Base-by-base conservation (phyloP, 1,284 basidiomycete genomes). In the Xerocomus subilludens region DNA sequence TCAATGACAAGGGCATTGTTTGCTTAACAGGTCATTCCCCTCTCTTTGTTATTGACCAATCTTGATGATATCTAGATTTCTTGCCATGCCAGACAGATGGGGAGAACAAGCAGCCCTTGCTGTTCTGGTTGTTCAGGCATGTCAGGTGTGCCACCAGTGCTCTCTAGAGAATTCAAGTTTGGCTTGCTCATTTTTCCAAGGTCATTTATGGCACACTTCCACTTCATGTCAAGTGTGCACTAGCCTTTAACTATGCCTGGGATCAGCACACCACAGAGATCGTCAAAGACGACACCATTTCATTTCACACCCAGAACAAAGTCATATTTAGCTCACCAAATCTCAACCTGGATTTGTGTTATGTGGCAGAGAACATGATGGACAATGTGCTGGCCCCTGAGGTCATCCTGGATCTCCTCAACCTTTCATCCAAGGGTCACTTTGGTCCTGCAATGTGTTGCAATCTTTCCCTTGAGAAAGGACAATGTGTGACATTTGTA, bases 231-330 rank as follows among this genome's bases (percentile, higher is more conserved):
- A 94, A 97, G 85, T 96, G 95, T 80, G 95, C 95, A 0, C 96
- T 96, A 0, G 96, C 96, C 0, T 98, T 98, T 90, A 93, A 98
- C 85, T 98, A 98, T 80, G 96, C 95, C 4, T 89, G 92, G 23
- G 89, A 92, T 70, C 73, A 87, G 7, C 96, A 98, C 84, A 89
- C 87, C 7, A 92, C 93, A 1, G 84, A 88, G 45, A 83, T 94
- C 74, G 77, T 90, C 51, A 79, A 84, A 20, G 91, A 95, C 79
- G 86, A 89, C 58, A 82, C 75, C 32, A 69, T 75, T 64, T 69
- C 72, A 49, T 79, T 75, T 10, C 76, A 71, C 47, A 56, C 68
- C 7, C 89, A 91, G 77, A 81, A 87, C 62, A 97, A 94, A 80
- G 94, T 87, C 0, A 74, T 93, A 3, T 98, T 98, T 84, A 86